Evolutionary conservation across 2,329 filamentous ascomycete genomes (phyloP).

Genomic region (Penicillium sp.): DNA sequence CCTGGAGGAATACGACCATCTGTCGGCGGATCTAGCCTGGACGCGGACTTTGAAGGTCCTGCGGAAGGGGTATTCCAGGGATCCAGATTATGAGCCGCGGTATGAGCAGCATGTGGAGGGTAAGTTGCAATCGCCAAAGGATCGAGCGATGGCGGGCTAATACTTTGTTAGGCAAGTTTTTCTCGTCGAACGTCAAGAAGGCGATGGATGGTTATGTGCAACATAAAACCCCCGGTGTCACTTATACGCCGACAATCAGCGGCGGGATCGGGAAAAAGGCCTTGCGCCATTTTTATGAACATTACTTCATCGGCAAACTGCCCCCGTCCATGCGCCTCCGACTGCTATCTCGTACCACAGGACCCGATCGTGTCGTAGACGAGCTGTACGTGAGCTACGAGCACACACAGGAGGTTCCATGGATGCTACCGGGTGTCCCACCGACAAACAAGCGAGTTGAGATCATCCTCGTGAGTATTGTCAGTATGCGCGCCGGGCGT

Average conservation of each 20-base stretch:
- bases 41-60: conserved; percentile 62
- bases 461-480: conserved; percentile 57
- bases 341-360: conserved; percentile 59
- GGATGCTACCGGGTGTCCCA: conserved; percentile 60
- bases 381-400: conserved; percentile 59
- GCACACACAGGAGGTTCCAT: conserved; percentile 57
- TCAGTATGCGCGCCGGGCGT: conserved; percentile 54
- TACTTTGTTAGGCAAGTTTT: conserved; percentile 31
- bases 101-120: conserved; percentile 41
- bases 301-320: conserved; percentile 56
- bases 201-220: conserved; percentile 35
- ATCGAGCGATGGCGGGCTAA: neutral
- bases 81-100: conserved; percentile 38
- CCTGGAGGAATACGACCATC: conserved; percentile 64
- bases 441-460: conserved; percentile 59
- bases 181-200: conserved; percentile 30
- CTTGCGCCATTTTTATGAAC: conserved; percentile 54
- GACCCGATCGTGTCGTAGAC: conserved; percentile 60
- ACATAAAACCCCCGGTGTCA: conserved; percentile 31
- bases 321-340: conserved; percentile 54
- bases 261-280: conserved; percentile 45
- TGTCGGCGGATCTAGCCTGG: conserved; percentile 67
- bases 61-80: conserved; percentile 58
- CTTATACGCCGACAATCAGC: conserved; percentile 39
- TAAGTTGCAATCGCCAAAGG: conserved; percentile 8